These are phyloP conservation scores for Colletotrichum chrysophilum DNA, from an alignment of 2,329 filamentous ascomycete genomes.

Conservation along the genomic window DNA sequence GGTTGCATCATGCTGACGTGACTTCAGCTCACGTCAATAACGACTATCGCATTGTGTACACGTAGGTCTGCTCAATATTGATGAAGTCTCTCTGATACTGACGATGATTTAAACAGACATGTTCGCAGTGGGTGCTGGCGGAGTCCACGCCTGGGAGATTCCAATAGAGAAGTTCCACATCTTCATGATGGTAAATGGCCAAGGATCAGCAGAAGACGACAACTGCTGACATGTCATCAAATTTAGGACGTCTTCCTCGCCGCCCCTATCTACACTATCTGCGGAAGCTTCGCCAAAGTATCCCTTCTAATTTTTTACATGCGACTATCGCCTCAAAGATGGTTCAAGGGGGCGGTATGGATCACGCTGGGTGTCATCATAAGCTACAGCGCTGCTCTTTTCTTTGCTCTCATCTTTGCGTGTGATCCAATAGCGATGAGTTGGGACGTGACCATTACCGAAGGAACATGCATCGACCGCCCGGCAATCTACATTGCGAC, in stretches of 20 bases:
- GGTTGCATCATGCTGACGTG: not conserved
- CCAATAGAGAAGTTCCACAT: slow-evolving; percentile 28
- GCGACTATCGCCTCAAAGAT: slow-evolving; percentile 36
- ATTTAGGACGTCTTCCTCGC: slow-evolving; percentile 30
- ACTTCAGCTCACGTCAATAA: slow-evolving; percentile 3
- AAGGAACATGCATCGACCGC: slow-evolving; percentile 47
- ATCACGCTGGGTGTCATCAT: slow-evolving; percentile 31
- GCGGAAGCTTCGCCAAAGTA: slow-evolving; percentile 39
- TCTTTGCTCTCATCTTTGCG: slow-evolving; percentile 40
- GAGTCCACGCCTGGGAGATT: slow-evolving; percentile 37
- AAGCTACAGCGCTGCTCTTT: slow-evolving; percentile 36
- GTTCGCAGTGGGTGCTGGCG: slow-evolving; percentile 29
- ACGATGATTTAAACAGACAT: slow-evolving; percentile 24
- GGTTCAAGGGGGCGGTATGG: slow-evolving; percentile 36
- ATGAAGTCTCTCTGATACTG: not conserved
- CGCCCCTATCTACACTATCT: slow-evolving; percentile 35
- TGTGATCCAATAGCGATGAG: slow-evolving; percentile 37
- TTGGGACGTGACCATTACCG: slow-evolving; percentile 34
- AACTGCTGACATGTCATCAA: not conserved
- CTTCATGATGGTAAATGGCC: slow-evolving; percentile 27
- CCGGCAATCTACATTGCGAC: slow-evolving; percentile 53
- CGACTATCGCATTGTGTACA: not conserved
- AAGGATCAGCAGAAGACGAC: no score
- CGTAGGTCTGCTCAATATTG: not conserved
- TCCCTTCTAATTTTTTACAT: slow-evolving; percentile 43